Evolutionary conservation across 169 alveolate genomes (phyloP).

Genomic region (Fabrea salina): DNA sequence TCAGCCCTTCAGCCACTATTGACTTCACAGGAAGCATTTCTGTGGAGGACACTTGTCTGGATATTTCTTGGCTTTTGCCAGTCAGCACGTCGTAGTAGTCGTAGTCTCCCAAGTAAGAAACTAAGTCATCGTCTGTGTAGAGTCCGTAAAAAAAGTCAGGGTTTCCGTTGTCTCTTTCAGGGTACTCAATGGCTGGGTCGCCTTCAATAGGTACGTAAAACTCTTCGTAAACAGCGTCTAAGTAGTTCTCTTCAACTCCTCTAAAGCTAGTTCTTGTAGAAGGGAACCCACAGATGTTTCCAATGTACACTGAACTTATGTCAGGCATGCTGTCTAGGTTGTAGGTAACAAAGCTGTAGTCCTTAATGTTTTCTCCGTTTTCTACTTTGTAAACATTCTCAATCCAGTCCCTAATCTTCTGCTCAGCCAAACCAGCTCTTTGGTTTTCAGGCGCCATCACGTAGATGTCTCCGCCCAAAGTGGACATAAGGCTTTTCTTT

Average conservation of each 20-base stretch:
- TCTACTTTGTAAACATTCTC: conserved; percentile 31
- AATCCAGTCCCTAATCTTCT: conserved; percentile 44
- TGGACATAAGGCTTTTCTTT: conserved; percentile 49
- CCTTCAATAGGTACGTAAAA: conserved; percentile 58
- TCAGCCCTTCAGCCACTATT: conserved; percentile 63
- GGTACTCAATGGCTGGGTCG: conserved; percentile 35
- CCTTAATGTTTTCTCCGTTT: conserved; percentile 53
- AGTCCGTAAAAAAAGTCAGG: conserved; percentile 40
- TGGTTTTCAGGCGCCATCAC: conserved; percentile 29
- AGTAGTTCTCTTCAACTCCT: conserved; percentile 62
- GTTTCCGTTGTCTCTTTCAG: conserved; percentile 21
- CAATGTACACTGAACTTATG: conserved; percentile 31
- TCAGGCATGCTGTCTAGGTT: conserved; percentile 23
- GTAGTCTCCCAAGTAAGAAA: background rate
- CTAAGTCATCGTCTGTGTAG: conserved; percentile 38
- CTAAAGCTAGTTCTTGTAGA: conserved; percentile 33
- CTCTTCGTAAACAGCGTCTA: conserved; percentile 48
- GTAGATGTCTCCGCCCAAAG: conserved; percentile 78
- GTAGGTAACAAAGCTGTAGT: conserved; percentile 48
- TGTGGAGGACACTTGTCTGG: background rate
- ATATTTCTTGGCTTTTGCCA: background rate
- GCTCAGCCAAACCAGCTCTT: conserved; percentile 41
- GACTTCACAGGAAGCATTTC: conserved; percentile 34
- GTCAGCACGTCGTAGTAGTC: conserved; percentile 33
- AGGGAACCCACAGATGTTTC: conserved; percentile 65